Evolutionary conservation across 208 protist genomes (phyloP), one percentile per base, ranked within the genome.

Genomic region (Phytomonas serpens): DNA sequence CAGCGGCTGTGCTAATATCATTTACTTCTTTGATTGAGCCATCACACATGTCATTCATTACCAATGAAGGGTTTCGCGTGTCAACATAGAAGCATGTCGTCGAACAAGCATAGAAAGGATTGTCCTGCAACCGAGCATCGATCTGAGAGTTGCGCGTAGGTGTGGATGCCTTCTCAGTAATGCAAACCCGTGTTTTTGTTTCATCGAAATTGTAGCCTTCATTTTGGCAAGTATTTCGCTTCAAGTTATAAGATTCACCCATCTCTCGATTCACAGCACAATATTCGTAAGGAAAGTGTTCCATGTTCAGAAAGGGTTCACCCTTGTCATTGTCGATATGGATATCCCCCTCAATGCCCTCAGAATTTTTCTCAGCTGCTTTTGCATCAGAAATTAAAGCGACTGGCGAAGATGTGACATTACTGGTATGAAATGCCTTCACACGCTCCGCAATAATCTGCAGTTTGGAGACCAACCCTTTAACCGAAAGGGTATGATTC

Each of bases 381-480:
- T 47, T 47, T 47, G 40, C 14, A 47, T 47, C 40, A 47, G 40
- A 47, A 47, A 47, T 11, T 47, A 47, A 47, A 47, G 69, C 69
- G 33, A 16, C 13, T 64, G 61, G 31, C 23, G 69, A 30, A 13
- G 27, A 37, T 57, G 36, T 13, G 47, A 27, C 30, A 11, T 40
- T 34, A 38, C 33, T 9, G 4, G 19, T 32, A 4, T 52, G 61
- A 27, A 76, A 42, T 11, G 42, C 40, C 65, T 65, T 67, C 30
- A 79, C 66, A 1, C 78, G 74, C 0, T 57, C 38, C 19, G 61
- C 61, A 42, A 82, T 68, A 23, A 73, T 34, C 36, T 52, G 32
- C 68, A 82, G 38, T 33, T 64, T 72, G 4, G 30, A 27, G 64
- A 71, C 71, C 19, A 82, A 71, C 5, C n/a, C 29, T 62, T 65